A percentile compares a stretch with the other conserved stretches of the same genome.
These are phyloP conservation scores for Aspergillus haitiensis DNA, from an alignment of 495 filamentous ascomycete genomes.

Conservation along the genomic window DNA sequence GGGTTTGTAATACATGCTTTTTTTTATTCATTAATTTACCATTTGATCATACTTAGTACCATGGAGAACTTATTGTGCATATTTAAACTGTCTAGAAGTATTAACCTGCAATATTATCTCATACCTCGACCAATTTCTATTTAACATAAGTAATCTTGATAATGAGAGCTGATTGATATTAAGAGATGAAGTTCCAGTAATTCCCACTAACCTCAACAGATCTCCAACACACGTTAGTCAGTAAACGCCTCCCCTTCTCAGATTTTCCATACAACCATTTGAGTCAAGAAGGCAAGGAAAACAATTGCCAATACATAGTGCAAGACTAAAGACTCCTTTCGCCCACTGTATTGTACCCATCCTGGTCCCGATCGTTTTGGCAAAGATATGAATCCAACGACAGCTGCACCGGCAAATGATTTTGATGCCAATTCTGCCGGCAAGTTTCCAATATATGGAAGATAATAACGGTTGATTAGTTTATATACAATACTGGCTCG, in stretches of 20 bases:
- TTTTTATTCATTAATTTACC: no score
- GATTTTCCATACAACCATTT: not conserved
- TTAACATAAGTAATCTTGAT: no score
- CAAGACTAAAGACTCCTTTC: not conserved
- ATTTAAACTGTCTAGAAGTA: no score
- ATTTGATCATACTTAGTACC: no score
- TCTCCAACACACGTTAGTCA: no score
- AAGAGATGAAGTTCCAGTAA: no score
- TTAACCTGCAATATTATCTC: no score
- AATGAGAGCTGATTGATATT: no score
- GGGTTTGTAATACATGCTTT: not conserved
- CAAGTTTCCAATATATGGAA: slow-evolving; percentile 18
- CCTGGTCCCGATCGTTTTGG: slow-evolving; percentile 8
- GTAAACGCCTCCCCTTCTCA: no score
- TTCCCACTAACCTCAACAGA: no score
- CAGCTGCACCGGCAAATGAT: slow-evolving; percentile 16
- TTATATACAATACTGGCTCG: slow-evolving; percentile 15
- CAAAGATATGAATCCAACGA: slow-evolving; percentile 9
- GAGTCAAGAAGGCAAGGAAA: not conserved
- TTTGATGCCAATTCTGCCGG: slow-evolving; percentile 24
- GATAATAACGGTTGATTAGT: slow-evolving; percentile 21
- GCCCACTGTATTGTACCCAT: slow-evolving; percentile 9
- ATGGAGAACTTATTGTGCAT: no score
- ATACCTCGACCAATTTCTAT: no score
- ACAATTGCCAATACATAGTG: slow-evolving; percentile 1